Evolutionary conservation across 2,329 filamentous ascomycete genomes (phyloP), one percentile per base, ranked within the genome.

Genomic region (Fusarium albidum): DNA sequence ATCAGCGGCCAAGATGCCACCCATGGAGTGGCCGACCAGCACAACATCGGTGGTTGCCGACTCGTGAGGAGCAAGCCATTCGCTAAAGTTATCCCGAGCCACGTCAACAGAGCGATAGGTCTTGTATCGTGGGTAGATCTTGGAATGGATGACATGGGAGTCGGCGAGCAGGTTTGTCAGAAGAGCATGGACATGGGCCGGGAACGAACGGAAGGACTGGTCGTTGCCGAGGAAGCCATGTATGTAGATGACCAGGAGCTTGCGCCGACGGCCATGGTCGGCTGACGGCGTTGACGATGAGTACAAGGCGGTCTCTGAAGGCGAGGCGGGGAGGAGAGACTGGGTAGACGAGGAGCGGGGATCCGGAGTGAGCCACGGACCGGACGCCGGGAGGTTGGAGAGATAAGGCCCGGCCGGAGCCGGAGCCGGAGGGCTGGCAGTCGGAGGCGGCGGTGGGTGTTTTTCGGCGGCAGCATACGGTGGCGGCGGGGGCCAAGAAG

Each of bases 221-320:
- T 95, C 90, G 54, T 91, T 89, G 44, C 93, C 92, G 81, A 95
- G 89, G 75, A 96, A 96, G 55, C 93, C 92, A 76, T 96, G 93
- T 49, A 96, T 86, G 70, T 92, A 96, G 46, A 96, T 78, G 17
- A 96, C 70, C 2, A 97, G 80, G 18, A 97, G 78, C 21, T 79
- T 84, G 56, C 84, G 79, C 37, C 79, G 77, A 55, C 63, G 59
- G 5, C 28, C 29, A 28, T 45, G 48, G 27, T 62, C 46, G 35
- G 35, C 46, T 13, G 52, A 14, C 8, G 47, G 21, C 18, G 58
- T 21, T 11, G 44, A 25, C 4, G 49, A 41, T 25, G 43, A 29
- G 45, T 55, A 35, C 15, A 45, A 31, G 13, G 50, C 52, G 9
- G 59, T 46, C 7, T 59, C 58, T 29, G 26, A 35, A 15, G 39